Conservation (phyloP, 257 asterid genomes). For the Solanum neorickii region DNA sequence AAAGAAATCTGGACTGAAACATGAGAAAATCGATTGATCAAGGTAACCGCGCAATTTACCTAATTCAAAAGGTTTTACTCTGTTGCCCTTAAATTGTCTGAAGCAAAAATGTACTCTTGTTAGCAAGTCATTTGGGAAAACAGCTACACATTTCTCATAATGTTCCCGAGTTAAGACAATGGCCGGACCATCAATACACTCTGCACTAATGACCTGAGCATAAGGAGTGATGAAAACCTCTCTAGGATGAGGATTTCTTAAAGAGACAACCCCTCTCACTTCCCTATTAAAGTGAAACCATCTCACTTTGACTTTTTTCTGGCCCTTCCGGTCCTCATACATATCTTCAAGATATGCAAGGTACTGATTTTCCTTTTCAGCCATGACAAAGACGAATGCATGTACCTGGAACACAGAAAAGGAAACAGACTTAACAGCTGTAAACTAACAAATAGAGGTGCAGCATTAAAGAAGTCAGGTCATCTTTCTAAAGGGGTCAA, state of each 20-base stretch:
- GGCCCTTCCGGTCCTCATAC: conserved; percentile 94
- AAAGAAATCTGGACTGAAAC: conserved; percentile 84
- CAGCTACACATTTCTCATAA: conserved; percentile 73
- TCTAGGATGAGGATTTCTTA: conserved; percentile 63
- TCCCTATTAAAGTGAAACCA: conserved; percentile 92
- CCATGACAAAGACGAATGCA: conserved; percentile 90
- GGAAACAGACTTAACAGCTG: background rate
- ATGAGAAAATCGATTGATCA: conserved; percentile 75
- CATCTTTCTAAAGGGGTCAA: background rate
- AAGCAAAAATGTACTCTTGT: conserved; percentile 73
- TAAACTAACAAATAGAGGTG: background rate
- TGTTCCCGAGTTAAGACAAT: conserved; percentile 71
- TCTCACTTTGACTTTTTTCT: conserved; percentile 92
- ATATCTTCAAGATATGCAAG: conserved; percentile 91
- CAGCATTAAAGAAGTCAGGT: background rate
- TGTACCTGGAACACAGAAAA: conserved; percentile 40
- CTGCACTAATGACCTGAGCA: conserved; percentile 88
- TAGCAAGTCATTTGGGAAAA: conserved; percentile 65
- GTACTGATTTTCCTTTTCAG: conserved; percentile 77
- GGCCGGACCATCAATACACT: conserved; percentile 96
- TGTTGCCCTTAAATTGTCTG: conserved; percentile 72
- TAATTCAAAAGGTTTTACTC: conserved; percentile 75
- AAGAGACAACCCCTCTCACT: conserved; percentile 61
- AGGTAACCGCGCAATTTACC: conserved; percentile 73
- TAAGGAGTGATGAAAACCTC: conserved; percentile 91